These are phyloP conservation scores for Hura crepitans DNA, from an alignment of 441 rosid species.

Conservation along the genomic window DNA sequence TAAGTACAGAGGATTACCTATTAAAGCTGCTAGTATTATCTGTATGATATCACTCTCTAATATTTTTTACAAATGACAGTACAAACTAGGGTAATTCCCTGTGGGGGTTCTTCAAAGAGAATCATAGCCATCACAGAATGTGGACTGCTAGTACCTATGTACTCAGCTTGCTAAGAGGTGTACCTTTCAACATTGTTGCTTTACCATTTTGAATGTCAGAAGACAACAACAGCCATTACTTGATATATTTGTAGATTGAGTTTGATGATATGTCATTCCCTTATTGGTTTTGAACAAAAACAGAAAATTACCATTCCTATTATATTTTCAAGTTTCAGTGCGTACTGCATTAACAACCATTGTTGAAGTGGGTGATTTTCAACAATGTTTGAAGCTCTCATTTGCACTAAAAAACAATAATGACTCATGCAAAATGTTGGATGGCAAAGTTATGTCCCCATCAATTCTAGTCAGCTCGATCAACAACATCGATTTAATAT, in stretches of 20 bases:
- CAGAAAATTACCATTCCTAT: not conserved
- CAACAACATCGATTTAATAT: constrained; percentile 1
- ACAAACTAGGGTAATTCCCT: not conserved
- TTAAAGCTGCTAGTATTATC: too few relatives aligned
- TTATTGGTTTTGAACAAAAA: constrained; percentile 24
- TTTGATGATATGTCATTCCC: constrained; percentile 22
- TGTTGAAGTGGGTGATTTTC: too few relatives aligned
- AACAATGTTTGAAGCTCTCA: not conserved
- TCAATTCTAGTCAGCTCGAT: constrained; percentile 8
- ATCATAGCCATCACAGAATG: constrained; percentile 18
- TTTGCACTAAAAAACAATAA: constrained; percentile 1
- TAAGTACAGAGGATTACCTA: too few relatives aligned
- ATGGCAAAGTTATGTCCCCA: not conserved
- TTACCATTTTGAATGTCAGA: not conserved
- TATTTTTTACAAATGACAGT: too few relatives aligned
- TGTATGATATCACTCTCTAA: too few relatives aligned
- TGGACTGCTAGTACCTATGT: constrained; percentile 13
- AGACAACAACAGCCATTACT: constrained; percentile 13
- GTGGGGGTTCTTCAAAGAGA: constrained; percentile 23
- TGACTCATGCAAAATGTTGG: not conserved
- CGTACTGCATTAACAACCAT: too few relatives aligned
- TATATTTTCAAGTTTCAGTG: not conserved
- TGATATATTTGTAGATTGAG: constrained; percentile 26
- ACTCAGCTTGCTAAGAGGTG: constrained; percentile 7
- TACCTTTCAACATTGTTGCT: not conserved